A percentile compares a stretch with the other conserved stretches of the same genome.
These are phyloP conservation scores for Aspergillus jensenii DNA, from an alignment of 2,329 filamentous ascomycete genomes.

Conservation along the genomic window DNA sequence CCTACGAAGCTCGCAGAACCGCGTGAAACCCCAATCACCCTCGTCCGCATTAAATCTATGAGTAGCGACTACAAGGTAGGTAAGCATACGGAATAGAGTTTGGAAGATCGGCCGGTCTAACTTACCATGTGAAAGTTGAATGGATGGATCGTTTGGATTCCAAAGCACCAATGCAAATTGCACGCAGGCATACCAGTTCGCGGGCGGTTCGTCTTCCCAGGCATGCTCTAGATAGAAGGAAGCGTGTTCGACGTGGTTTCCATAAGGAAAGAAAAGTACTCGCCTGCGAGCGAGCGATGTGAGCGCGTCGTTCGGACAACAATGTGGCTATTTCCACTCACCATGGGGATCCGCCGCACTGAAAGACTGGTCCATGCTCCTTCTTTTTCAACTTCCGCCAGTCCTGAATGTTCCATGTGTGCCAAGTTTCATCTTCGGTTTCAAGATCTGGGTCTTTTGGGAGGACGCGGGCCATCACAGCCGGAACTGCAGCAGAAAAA, in stretches of 20 bases:
- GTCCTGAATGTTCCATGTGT: constrained; percentile 85
- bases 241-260: constrained; percentile 89
- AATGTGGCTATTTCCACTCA: constrained; percentile 41
- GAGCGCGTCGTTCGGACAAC: not conserved
- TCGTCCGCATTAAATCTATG: constrained; percentile 96
- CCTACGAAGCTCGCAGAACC: constrained; percentile 83
- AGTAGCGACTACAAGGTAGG: constrained; percentile 61
- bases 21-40: constrained; percentile 98
- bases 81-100: constrained; percentile 6
- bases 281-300: constrained; percentile 60
- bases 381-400: constrained; percentile 77
- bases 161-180: constrained; percentile 93
- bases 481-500: constrained; percentile 60
- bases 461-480: constrained; percentile 79
- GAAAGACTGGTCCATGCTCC: constrained; percentile 83
- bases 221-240: constrained; percentile 97
- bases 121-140: constrained; percentile 71
- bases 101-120: not conserved
- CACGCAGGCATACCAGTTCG: constrained; percentile 95
- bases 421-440: constrained; percentile 69
- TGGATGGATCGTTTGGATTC: constrained; percentile 88
- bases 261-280: constrained; percentile 90
- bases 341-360: constrained; percentile 87
- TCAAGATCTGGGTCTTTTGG: constrained; percentile 76
- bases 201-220: constrained; percentile 73